phyloP scores from a whole-genome alignment of 495 filamentous ascomycete species.

The Aspergillus cavernicola region DNA sequence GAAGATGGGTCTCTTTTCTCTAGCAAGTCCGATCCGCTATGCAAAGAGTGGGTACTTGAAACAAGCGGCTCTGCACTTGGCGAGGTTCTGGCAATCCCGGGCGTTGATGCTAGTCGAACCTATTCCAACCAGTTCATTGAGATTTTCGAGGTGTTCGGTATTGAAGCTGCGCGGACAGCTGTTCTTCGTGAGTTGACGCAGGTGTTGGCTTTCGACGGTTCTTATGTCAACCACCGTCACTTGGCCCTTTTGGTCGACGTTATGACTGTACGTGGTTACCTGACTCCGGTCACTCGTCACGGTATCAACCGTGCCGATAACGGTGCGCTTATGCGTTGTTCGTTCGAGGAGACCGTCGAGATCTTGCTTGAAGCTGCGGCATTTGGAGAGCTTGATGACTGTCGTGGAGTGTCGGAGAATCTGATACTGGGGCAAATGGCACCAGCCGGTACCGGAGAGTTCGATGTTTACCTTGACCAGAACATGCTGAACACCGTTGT shows the following conservation, averaged over 20 bases:
- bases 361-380: slow-evolving; percentile 94
- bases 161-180: slow-evolving; percentile 84
- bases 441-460: slow-evolving; percentile 91
- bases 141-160: slow-evolving; percentile 88
- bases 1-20: slow-evolving; percentile 67
- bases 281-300: slow-evolving; percentile 95
- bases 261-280: slow-evolving; percentile 89
- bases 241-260: slow-evolving; percentile 94
- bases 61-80: slow-evolving; percentile 84
- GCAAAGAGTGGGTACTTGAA: slow-evolving; percentile 92
- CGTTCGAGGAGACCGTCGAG: slow-evolving; percentile 98
- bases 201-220: slow-evolving; percentile 95
- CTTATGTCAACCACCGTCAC: slow-evolving; percentile 98
- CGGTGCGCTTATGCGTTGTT: slow-evolving; percentile 97
- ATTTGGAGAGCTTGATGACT: slow-evolving; percentile 92
- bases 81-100: slow-evolving; percentile 77
- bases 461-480: slow-evolving; percentile 88
- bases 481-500: slow-evolving; percentile 93
- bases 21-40: slow-evolving; percentile 63
- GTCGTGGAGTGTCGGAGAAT: slow-evolving; percentile 96
- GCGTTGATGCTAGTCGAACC: slow-evolving; percentile 85
- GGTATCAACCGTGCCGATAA: slow-evolving; percentile 98
- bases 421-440: slow-evolving; percentile 97
- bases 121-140: slow-evolving; percentile 95
- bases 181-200: slow-evolving; percentile 82